Base-by-base conservation (phyloP, 164 flowering plant genomes). In the Piper longum region DNA sequence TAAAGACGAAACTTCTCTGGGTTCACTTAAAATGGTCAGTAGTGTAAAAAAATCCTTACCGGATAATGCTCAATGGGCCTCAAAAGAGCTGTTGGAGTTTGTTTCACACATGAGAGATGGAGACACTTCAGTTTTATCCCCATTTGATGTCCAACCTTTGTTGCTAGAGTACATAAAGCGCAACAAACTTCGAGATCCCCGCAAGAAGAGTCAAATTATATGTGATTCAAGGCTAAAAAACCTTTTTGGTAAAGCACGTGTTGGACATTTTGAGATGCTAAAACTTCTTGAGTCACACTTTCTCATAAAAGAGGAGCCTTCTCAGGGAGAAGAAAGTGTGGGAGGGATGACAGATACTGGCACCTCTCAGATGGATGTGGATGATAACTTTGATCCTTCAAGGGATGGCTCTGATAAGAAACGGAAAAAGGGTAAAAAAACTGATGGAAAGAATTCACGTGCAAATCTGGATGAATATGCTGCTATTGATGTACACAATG, bases 211-310 rank as follows among this genome's bases (percentile, higher is more conserved):
- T 81, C 93, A 87, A 70, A 88, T 91, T 43, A 73, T 87, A 65
- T 95, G 98, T 75, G 98, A 95, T 70, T 61, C 82, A 58, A 83
- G 91, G 78, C 86, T 95, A 62, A 68, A 82, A 70, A 85, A 68
- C 66, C 69, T 91, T 45, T 95, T 95, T 72, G 89, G 98, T 17
- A 95, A 91, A 72, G 81, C 81, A 59, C 83, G 87, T 57, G 90
- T 91, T 41, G 92, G 89, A 57, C 99, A 95, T 75, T 85, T 95
- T 74, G 99, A 95, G 83, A 91, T 95, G 99, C 70, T 95, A 61
- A 91, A 85, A 78, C 90, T 87, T 75, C 87, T 95, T 57, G 96
- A 89, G 63, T 82, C 87, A 42, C 99, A 95, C 72, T 86, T 88
- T 72, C 78, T 84, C 62, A 18, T 73, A 43, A 85, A 83, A 73